A percentile compares a stretch with the other conserved stretches of the same genome.
These are phyloP conservation scores for Metarhizium brunneum DNA, from an alignment of 2,329 filamentous ascomycete genomes.

Conservation along the genomic window DNA sequence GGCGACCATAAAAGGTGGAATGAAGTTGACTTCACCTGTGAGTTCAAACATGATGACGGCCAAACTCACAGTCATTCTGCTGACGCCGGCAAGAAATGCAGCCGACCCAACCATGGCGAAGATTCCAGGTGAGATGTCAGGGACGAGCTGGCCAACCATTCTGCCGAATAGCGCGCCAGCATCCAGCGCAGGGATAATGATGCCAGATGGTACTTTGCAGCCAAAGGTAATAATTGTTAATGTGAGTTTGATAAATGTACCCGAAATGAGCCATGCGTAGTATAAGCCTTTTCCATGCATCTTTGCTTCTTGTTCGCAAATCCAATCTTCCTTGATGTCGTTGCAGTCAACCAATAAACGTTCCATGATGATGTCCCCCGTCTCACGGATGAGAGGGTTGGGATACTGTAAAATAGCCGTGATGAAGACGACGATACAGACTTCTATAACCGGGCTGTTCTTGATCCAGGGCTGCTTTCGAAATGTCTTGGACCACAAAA, in stretches of 20 bases:
- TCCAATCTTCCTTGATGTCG: conserved; percentile 27
- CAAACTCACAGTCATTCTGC: conserved; percentile 48
- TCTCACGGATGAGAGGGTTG: conserved; percentile 43
- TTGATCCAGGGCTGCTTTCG: conserved; percentile 42
- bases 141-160: conserved; percentile 32
- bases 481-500: conserved; percentile 46
- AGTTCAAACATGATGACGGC: conserved; percentile 54
- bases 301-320: conserved; percentile 40
- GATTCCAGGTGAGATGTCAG: conserved; percentile 42
- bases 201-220: conserved; percentile 49
- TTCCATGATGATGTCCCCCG: conserved; percentile 46
- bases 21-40: conserved; percentile 48
- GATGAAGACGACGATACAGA: conserved; percentile 41
- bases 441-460: conserved; percentile 44
- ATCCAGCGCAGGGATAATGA: conserved; percentile 51
- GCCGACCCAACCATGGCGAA: conserved; percentile 53
- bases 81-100: conserved; percentile 49
- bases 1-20: conserved; percentile 48
- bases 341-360: conserved; percentile 47
- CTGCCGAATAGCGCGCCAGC: conserved; percentile 49
- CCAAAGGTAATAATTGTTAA: conserved; percentile 51
- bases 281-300: conserved; percentile 28
- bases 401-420: conserved; percentile 47
- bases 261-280: conserved; percentile 41
- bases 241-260: conserved; percentile 43